Conservation (phyloP, 2,329 filamentous ascomycete species). For the Fusarium secorum region DNA sequence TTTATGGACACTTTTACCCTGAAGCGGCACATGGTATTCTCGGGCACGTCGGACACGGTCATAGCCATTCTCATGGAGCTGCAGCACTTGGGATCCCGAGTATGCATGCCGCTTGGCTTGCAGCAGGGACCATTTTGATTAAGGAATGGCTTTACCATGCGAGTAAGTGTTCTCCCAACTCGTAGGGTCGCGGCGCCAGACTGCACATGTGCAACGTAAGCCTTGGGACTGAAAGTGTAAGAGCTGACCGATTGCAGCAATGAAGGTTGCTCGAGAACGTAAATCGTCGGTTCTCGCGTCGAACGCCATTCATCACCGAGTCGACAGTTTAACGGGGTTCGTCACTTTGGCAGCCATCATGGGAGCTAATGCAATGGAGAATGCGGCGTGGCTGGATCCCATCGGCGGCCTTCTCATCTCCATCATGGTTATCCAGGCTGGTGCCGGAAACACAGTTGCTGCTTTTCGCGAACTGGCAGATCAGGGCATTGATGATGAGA, state of each 20-base stretch:
- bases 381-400: constrained; percentile 92
- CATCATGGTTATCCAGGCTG: constrained; percentile 89
- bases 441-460: constrained; percentile 82
- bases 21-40: constrained; percentile 72
- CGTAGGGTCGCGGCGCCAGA: not conserved
- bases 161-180: constrained; percentile 69
- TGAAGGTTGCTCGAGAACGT: constrained; percentile 93
- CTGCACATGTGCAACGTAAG: not conserved
- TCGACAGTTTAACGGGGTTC: constrained; percentile 94
- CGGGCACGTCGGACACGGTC: constrained; percentile 68
- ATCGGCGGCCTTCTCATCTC: constrained; percentile 93
- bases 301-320: constrained; percentile 94
- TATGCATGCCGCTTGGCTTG: constrained; percentile 94
- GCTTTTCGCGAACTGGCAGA: constrained; percentile 92
- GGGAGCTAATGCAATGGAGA: constrained; percentile 84
- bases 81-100: constrained; percentile 68
- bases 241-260: constrained; percentile 64
- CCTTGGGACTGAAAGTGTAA: not conserved
- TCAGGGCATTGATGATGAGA: constrained; percentile 83
- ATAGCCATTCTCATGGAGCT: constrained; percentile 67
- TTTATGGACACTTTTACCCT: constrained; percentile 77
- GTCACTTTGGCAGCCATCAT: constrained; percentile 90
- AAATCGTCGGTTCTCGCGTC: constrained; percentile 96
- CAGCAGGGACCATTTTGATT: constrained; percentile 84
- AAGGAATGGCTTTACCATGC: constrained; percentile 98